Evolutionary conservation across 805 yeast genomes (phyloP).

Genomic region (Kodamaea restingae): DNA sequence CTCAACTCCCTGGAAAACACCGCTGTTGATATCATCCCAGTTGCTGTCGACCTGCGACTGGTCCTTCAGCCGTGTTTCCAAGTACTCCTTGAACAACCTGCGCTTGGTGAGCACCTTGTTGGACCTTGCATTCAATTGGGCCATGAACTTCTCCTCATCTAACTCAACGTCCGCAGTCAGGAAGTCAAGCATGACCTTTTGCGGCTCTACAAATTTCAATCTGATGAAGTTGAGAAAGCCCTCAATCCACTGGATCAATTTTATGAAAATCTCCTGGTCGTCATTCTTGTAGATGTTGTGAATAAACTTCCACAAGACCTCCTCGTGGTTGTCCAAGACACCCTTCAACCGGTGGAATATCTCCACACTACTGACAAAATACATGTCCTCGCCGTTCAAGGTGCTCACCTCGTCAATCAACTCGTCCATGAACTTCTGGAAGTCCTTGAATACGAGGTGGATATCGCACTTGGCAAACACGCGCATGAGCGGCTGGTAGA

Average conservation of each 20-base stretch:
- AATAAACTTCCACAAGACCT: slow-evolving; percentile 66
- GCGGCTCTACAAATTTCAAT: slow-evolving; percentile 47
- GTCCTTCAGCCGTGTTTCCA: slow-evolving; percentile 21
- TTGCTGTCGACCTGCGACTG: slow-evolving; percentile 27
- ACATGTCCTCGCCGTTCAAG: slow-evolving; percentile 53
- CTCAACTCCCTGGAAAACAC: slow-evolving; percentile 22
- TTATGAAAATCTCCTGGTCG: slow-evolving; percentile 63
- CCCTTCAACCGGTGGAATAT: slow-evolving; percentile 64
- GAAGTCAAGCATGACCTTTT: slow-evolving; percentile 20
- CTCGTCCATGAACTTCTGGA: slow-evolving; percentile 36
- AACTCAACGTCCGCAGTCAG: slow-evolving; percentile 16
- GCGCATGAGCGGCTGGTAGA: slow-evolving; percentile 39
- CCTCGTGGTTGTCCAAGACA: slow-evolving; percentile 69
- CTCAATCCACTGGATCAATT: slow-evolving; percentile 71
- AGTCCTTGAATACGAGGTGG: slow-evolving; percentile 36
- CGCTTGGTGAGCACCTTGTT: slow-evolving; percentile 35
- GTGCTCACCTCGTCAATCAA: slow-evolving; percentile 65
- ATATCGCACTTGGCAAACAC: slow-evolving; percentile 35
- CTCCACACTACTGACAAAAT: slow-evolving; percentile 47
- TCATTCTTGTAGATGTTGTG: slow-evolving; percentile 83
- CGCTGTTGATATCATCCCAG: slow-evolving; percentile 44
- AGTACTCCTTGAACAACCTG: slow-evolving; percentile 32
- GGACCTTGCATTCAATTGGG: slow-evolving; percentile 41
- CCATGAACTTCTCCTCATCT: slow-evolving; percentile 28
- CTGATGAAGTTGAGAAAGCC: slow-evolving; percentile 60